phyloP scores from a whole-genome alignment of 805 yeast species.

The Starmerella stellata region DNA sequence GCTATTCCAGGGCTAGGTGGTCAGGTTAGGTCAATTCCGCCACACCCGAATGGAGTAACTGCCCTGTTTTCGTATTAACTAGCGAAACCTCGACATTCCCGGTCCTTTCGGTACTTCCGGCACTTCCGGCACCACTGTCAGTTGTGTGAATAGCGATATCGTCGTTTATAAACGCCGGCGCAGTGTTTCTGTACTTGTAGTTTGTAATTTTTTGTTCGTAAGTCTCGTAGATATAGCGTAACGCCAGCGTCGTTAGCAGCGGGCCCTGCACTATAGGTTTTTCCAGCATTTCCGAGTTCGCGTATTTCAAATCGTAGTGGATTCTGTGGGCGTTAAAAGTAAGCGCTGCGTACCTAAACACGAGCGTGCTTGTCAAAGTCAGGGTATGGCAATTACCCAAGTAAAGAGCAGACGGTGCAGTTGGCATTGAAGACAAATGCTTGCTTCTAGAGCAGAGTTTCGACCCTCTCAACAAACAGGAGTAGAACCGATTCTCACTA shows the following conservation, averaged over 20 bases:
- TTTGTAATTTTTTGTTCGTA: constrained; percentile 10
- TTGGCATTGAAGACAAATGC: too few species aligned
- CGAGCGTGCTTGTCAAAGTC: constrained; percentile 28
- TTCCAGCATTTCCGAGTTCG: constrained; percentile 42
- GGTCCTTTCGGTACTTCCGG: too few species aligned
- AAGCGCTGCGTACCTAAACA: constrained; percentile 51
- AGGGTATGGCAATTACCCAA: too few species aligned
- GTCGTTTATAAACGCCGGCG: constrained; percentile 33
- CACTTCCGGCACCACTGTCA: too few species aligned
- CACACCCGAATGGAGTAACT: too few species aligned
- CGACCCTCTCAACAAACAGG: neutral
- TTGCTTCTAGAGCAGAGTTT: too few species aligned
- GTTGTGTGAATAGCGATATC: constrained; percentile 5
- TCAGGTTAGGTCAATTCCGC: too few species aligned
- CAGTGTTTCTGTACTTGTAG: constrained; percentile 30
- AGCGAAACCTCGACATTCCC: too few species aligned
- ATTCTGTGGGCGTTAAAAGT: constrained; percentile 72
- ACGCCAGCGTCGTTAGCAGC: constrained; percentile 39
- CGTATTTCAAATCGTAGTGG: constrained; percentile 49
- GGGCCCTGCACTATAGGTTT: constrained; percentile 67
- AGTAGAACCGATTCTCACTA: neutral
- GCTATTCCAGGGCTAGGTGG: too few species aligned
- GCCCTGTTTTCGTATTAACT: too few species aligned
- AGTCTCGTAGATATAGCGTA: constrained; percentile 32
- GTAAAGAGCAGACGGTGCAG: too few species aligned